Conservation (phyloP, 805 yeast genomes). For the Clavispora fructus region DNA sequence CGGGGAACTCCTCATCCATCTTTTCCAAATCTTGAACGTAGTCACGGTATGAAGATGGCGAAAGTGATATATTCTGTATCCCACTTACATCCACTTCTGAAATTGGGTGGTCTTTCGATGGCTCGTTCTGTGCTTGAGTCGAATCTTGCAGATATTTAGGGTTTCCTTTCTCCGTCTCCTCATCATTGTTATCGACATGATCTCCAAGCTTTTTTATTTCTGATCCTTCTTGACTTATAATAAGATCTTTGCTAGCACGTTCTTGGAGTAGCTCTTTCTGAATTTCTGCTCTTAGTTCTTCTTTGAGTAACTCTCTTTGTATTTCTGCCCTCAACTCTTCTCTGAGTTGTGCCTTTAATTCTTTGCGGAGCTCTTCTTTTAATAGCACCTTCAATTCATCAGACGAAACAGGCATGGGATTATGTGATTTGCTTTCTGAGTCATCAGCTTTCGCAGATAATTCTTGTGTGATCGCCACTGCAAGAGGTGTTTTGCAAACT, state of each 20-base stretch:
- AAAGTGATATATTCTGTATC: background rate
- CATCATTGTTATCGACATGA: too few relatives aligned
- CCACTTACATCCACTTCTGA: background rate
- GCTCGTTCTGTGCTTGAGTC: background rate
- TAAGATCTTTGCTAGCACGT: background rate
- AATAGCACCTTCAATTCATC: background rate
- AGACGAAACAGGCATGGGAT: too few relatives aligned
- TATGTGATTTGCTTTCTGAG: too few relatives aligned
- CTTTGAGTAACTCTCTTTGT: background rate
- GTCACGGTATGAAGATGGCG: slow-evolving; percentile 13
- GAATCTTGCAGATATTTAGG: too few relatives aligned
- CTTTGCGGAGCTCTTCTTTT: background rate
- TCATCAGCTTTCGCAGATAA: too few relatives aligned
- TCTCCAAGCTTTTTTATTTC: background rate
- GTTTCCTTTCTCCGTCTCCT: too few relatives aligned
- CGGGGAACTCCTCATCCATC: slow-evolving; percentile 8
- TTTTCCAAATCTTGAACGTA: slow-evolving; percentile 9
- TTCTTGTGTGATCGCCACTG: too few relatives aligned
- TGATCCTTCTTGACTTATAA: background rate
- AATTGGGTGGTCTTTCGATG: background rate
- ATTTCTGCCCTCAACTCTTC: background rate
- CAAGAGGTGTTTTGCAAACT: too few relatives aligned
- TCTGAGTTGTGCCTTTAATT: background rate
- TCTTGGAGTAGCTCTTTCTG: background rate
- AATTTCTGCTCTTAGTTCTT: background rate